Evolutionary conservation across 2,329 filamentous ascomycete species (phyloP).

Genomic region (Trichophyton rubrum): DNA sequence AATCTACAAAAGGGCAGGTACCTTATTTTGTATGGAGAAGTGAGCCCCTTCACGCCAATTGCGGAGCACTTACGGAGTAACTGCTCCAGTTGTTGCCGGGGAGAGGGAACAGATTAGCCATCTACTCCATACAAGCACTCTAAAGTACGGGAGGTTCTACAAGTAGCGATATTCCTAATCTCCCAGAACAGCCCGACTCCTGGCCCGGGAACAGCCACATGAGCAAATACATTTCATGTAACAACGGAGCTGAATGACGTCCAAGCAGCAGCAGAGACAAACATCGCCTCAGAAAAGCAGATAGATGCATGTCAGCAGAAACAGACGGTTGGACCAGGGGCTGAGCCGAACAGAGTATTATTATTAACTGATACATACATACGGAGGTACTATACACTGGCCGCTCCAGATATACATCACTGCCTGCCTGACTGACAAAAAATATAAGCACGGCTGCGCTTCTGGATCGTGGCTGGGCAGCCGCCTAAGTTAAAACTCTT

Average conservation of each 20-base stretch:
- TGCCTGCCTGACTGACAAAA: neutral
- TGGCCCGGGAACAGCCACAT: slow-evolving; percentile 1
- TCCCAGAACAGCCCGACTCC: neutral
- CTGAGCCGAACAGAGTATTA: neutral
- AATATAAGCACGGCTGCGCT: neutral
- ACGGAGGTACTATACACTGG: neutral
- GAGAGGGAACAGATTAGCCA: neutral
- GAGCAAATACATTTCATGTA: slow-evolving; percentile 1
- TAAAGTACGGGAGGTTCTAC: neutral
- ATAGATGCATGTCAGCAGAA: neutral
- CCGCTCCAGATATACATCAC: neutral
- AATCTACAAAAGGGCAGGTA: neutral
- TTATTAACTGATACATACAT: neutral
- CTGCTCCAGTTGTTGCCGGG: neutral
- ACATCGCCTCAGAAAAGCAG: neutral
- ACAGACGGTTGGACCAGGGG: neutral
- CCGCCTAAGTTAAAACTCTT: slow-evolving; percentile 2
- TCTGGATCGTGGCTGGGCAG: slow-evolving; percentile 1
- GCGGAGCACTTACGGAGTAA: neutral
- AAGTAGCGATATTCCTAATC: neutral
- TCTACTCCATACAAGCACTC: neutral
- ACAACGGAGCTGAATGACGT: slow-evolving; percentile 1
- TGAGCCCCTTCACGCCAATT: neutral
- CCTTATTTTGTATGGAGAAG: neutral
- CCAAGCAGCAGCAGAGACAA: neutral